Conservation (phyloP, 2,329 filamentous ascomycete genomes). For the Escovopsis weberi region DNA sequence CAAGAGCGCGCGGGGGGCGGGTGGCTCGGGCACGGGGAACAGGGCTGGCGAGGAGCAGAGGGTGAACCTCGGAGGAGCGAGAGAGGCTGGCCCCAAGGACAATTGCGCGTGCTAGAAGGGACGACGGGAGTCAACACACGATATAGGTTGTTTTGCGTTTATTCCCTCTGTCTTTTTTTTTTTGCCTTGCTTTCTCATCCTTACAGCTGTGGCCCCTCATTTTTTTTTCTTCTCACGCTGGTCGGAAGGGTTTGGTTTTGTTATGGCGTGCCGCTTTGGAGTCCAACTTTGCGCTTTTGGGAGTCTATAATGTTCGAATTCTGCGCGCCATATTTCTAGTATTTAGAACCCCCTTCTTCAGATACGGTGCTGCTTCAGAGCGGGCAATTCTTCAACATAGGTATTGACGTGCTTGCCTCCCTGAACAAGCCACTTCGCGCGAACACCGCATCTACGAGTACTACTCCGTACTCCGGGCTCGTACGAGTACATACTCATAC, state of each 20-base stretch:
- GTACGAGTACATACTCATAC: too few relatives aligned
- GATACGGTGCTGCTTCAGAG: too few relatives aligned
- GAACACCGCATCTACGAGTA: too few relatives aligned
- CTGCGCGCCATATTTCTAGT: conserved; percentile 5
- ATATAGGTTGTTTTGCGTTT: not conserved
- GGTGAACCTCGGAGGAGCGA: conserved; percentile 66
- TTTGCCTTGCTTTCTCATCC: too few relatives aligned
- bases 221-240: conserved; percentile 1
- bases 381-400: not conserved
- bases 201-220: not conserved
- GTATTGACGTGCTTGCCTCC: too few relatives aligned
- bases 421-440: too few relatives aligned
- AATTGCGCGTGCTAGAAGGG: conserved; percentile 65
- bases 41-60: conserved; percentile 53
- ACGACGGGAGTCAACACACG: conserved; percentile 1
- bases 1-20: conserved; percentile 69
- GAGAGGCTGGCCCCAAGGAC: conserved; percentile 68
- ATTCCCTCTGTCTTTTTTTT: too few relatives aligned
- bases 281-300: conserved; percentile 7
- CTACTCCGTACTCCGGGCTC: too few relatives aligned
- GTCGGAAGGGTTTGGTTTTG: conserved; percentile 7
- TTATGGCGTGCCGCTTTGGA: conserved; percentile 10
- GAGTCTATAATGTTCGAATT: conserved; percentile 7
- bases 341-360: conserved; percentile 3
- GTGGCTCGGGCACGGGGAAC: conserved; percentile 46